A percentile compares a stretch with the other conserved stretches of the same genome.
Evolutionary conservation across 192 early-diverging fungal genomes (phyloP).

Genomic region (Polychytrium aggregatum): DNA sequence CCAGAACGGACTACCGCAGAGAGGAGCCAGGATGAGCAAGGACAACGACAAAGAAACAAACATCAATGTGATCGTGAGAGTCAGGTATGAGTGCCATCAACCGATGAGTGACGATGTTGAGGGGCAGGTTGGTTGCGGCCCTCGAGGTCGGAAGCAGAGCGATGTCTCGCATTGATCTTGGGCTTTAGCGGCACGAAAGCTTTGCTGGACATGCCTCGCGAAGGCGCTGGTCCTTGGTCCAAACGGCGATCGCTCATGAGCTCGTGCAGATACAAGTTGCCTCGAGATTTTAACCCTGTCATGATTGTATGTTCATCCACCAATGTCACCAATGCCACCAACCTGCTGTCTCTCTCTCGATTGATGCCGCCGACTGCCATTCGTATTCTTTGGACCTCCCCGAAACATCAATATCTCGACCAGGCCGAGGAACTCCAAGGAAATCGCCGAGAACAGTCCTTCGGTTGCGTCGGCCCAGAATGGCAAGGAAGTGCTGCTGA

Average conservation of each 20-base stretch:
- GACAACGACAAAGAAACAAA: constrained; percentile 36
- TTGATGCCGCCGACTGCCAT: neutral
- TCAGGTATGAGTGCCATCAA: no score
- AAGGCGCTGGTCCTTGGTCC: no score
- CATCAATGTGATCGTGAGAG: constrained; percentile 36
- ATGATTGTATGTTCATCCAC: neutral
- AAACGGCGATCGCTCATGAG: no score
- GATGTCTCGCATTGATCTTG: no score
- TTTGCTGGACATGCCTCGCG: no score
- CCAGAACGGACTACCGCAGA: no score
- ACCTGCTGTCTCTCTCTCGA: neutral
- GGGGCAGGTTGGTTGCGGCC: no score
- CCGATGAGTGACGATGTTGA: no score
- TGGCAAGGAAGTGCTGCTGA: constrained; percentile 46
- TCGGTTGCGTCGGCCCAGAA: constrained; percentile 40
- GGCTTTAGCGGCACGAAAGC: no score
- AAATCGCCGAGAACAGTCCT: constrained; percentile 56
- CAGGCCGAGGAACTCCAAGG: constrained; percentile 46
- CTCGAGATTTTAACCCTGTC: neutral
- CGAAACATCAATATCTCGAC: neutral
- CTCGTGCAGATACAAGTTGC: neutral
- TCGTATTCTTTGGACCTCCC: neutral
- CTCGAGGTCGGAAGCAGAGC: no score
- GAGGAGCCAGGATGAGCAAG: no score
- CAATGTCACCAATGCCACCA: neutral